A percentile compares a stretch with the other conserved stretches of the same genome.
Evolutionary conservation across 2,329 filamentous ascomycete species (phyloP).

Genomic region (Fusarium veterinarium): DNA sequence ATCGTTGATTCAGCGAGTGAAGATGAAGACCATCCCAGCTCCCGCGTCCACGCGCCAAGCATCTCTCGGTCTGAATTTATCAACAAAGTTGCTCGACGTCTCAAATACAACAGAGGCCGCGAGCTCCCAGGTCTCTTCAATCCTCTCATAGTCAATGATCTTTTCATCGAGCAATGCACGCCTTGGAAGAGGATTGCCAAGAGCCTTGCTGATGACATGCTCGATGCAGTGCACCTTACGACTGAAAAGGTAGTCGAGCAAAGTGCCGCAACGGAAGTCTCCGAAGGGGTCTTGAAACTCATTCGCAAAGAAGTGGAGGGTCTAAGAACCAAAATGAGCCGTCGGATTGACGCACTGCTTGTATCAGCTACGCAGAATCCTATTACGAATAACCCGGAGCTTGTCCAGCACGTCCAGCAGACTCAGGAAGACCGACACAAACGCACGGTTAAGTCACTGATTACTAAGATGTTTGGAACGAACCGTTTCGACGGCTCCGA

Average conservation of each 20-base stretch:
- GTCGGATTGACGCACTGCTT: background rate
- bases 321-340: background rate
- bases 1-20: constrained; percentile 2
- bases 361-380: background rate
- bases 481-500: background rate
- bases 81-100: constrained; percentile 33
- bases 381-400: background rate
- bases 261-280: background rate
- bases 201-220: constrained; percentile 22
- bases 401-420: background rate
- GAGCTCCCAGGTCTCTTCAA: constrained; percentile 73
- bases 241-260: background rate
- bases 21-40: background rate
- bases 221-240: constrained; percentile 16
- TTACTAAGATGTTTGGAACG: background rate
- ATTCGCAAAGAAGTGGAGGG: background rate
- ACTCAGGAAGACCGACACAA: background rate
- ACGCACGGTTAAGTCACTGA: constrained; percentile 2
- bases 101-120: constrained; percentile 46
- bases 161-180: constrained; percentile 69
- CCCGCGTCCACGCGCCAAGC: background rate
- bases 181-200: constrained; percentile 64
- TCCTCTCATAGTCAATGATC: constrained; percentile 65
- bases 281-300: background rate
- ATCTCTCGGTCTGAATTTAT: constrained; percentile 35